phyloP scores from a whole-genome alignment of 1,284 basidiomycete species.

The Lignosus rhinocerotis region DNA sequence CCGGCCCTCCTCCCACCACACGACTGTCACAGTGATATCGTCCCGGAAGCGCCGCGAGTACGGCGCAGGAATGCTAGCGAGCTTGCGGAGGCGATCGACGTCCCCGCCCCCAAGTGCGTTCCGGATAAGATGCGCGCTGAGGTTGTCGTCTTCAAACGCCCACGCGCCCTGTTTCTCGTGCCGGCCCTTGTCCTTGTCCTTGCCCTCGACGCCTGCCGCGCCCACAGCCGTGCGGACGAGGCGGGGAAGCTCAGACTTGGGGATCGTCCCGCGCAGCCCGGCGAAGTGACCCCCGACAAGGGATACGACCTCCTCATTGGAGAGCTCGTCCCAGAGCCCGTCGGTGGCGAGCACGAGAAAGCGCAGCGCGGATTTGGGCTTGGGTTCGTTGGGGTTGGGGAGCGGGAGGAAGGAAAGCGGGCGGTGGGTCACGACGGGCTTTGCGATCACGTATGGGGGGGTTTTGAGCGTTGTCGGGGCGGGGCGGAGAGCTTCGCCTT shows the following conservation, averaged over 20 bases:
- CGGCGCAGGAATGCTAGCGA: conserved; percentile 87
- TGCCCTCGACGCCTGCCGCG: conserved; percentile 65
- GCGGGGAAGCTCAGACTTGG: conserved; percentile 54
- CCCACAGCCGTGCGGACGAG: conserved; percentile 58
- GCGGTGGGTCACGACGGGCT: conserved; percentile 86
- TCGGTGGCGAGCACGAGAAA: conserved; percentile 75
- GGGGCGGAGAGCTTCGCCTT: conserved; percentile 57
- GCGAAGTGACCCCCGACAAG: conserved; percentile 85
- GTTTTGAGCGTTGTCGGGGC: conserved; percentile 71
- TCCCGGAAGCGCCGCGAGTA: conserved; percentile 80
- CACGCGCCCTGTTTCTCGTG: conserved; percentile 53
- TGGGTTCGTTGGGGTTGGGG: conserved; percentile 29
- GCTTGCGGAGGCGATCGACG: conserved; percentile 59
- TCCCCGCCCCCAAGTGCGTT: conserved; percentile 94
- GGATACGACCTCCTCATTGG: conserved; percentile 92
- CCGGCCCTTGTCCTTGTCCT: conserved; percentile 40
- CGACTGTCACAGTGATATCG: conserved; percentile 89
- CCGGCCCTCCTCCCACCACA: conserved; percentile 75
- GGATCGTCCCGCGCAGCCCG: conserved; percentile 66
- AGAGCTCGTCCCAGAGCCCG: conserved; percentile 87
- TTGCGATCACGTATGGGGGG: conserved; percentile 93
- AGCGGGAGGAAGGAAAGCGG: conserved; percentile 52
- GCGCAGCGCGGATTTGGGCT: conserved; percentile 39
- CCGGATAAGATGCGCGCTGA: conserved; percentile 89
- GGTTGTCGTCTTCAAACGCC: conserved; percentile 86